phyloP scores from a whole-genome alignment of 805 yeast genomes.

The Monosporozyma solicola region DNA sequence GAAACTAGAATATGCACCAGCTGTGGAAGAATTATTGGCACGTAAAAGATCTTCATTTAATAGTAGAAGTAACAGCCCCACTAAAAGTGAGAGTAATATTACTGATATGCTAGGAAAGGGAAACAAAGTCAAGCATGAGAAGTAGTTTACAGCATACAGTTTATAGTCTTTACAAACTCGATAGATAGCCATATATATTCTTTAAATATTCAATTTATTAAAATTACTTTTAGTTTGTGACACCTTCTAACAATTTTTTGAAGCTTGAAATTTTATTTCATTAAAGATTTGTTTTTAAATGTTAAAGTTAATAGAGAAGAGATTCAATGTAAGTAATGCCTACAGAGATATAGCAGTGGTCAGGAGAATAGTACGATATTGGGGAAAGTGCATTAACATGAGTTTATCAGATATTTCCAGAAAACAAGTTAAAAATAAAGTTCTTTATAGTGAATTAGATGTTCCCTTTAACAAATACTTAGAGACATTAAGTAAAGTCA shows the following conservation, averaged over 20 bases:
- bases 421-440: slow-evolving; percentile 18
- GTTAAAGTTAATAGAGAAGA: neutral
- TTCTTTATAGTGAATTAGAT: slow-evolving; percentile 21
- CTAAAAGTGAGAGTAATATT: neutral
- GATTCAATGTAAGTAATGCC: neutral
- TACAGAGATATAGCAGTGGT: neutral
- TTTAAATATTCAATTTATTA: neutral
- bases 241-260: neutral
- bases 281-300: too few species aligned
- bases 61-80: neutral
- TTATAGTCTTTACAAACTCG: neutral
- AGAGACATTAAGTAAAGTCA: slow-evolving; percentile 15
- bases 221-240: neutral
- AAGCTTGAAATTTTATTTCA: neutral
- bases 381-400: neutral
- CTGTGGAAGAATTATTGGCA: neutral
- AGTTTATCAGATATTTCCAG: neutral
- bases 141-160: neutral
- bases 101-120: neutral
- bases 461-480: slow-evolving; percentile 18
- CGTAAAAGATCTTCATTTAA: neutral
- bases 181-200: neutral
- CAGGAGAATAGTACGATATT: neutral
- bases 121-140: neutral
- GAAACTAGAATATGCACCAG: neutral